Base-by-base conservation (phyloP, 1,139 yeast species). In the Kodamaea sp. region DNA sequence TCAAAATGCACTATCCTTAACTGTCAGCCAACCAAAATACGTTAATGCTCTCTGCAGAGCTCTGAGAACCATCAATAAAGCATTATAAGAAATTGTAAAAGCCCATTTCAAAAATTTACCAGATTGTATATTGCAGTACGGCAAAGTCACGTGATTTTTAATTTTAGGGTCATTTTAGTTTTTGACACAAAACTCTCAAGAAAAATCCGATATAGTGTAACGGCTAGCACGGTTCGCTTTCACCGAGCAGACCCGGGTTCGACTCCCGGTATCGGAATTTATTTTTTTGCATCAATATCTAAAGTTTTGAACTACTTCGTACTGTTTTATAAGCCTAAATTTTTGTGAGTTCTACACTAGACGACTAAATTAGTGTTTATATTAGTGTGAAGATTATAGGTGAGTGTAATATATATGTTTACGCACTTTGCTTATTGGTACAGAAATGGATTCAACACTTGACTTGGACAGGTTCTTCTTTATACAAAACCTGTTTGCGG, bases 231-330 rank as follows among this genome's bases (percentile, higher is more conserved):
- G 82, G 83, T 77, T 74, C 83, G 81, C 83, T 78, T 76, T 78
- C 83, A 78, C 83, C 81, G 83, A 74, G 83, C 83, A 78, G 71
- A 75, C 81, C 84, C 79, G 84, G 83, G 84, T 78, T 78, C 84
- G 81, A 78, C 80, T 78, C 84, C 84, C 84, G 79, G 84, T 73
- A 76, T 76, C 82, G 2, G 6, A 18, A 7, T 18, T 22, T 15
- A 12, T 11, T 23, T 11, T 24, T 3, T 18, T 5, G 16, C 12
- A 11, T 28, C 7, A 19, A 5, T 21, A 15, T 13, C 21, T 15
- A 9, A 22, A 10, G 10, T 21, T 16, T 14, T 9, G 8, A 16
- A 11, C 3, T 15, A 15, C 7, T 3, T 8, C 13, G 18, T 15
- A 18, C 9, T 18, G 9, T 7, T 6, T 18, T 7, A 9, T 7